Evolutionary conservation across 192 early-diverging fungal genomes (phyloP).

Genomic region (Gaertneriomyces sp.): DNA sequence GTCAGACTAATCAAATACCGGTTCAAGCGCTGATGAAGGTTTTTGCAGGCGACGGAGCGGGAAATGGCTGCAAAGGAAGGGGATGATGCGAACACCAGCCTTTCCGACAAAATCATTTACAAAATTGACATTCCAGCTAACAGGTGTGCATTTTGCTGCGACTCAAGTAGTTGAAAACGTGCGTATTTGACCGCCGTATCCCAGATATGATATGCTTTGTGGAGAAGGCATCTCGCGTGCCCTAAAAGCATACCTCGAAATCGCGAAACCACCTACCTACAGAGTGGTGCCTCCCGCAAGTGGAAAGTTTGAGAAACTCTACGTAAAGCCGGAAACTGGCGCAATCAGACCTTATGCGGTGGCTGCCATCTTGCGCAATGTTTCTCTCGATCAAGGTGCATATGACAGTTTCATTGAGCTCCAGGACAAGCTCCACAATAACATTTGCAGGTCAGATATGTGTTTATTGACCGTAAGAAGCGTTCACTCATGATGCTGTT

Average conservation of each 20-base stretch:
- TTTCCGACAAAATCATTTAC: conserved; percentile 77
- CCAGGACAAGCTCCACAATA: conserved; percentile 98
- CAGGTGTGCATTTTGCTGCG: conserved; percentile 26
- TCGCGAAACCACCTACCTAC: conserved; percentile 66
- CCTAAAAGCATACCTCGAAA: conserved; percentile 77
- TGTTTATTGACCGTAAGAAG: too few species aligned
- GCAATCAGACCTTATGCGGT: conserved; percentile 83
- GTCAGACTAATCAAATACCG: neutral
- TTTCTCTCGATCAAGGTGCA: conserved; percentile 73
- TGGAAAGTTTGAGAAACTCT: conserved; percentile 57
- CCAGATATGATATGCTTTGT: conserved; percentile 94
- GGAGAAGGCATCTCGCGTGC: conserved; percentile 92
- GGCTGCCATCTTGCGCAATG: conserved; percentile 82
- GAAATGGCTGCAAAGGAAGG: conserved; percentile 70
- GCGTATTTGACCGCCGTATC: neutral
- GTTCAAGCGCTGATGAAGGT: neutral
- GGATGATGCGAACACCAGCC: conserved; percentile 43
- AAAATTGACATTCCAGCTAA: conserved; percentile 99
- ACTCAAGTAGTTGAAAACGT: neutral
- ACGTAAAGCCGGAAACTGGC: conserved; percentile 72
- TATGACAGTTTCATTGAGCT: conserved; percentile 97
- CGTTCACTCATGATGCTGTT: neutral
- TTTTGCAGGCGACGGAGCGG: conserved; percentile 59
- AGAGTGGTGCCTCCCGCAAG: conserved; percentile 54
- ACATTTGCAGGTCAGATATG: conserved; percentile 73